A percentile compares a stretch with the other conserved stretches of the same genome.
phyloP scores from a whole-genome alignment of 345 rosid genomes.

The Salix caprea region DNA sequence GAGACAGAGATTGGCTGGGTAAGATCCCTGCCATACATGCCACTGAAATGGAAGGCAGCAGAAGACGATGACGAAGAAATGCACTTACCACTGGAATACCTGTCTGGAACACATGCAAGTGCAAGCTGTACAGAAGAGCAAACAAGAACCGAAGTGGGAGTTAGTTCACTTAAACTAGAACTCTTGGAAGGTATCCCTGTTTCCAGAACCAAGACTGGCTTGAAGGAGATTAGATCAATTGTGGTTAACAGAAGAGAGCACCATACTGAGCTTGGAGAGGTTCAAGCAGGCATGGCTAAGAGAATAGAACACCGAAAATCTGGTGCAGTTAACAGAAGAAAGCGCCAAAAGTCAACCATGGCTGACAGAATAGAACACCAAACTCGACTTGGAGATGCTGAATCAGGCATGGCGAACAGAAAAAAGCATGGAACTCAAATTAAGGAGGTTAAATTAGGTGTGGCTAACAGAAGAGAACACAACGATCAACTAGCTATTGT shows the following conservation, averaged over 20 bases:
- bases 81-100: slow-evolving; percentile 50
- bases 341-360: slow-evolving; percentile 5
- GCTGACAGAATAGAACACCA: slow-evolving; percentile 13
- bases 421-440: slow-evolving; percentile 11
- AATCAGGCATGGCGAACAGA: slow-evolving; percentile 8
- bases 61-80: slow-evolving; percentile 50
- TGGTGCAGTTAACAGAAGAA: slow-evolving; percentile 9
- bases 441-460: slow-evolving; percentile 17
- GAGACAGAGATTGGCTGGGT: slow-evolving; percentile 42
- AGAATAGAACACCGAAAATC: slow-evolving; percentile 12
- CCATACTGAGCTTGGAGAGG: not conserved
- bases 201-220: slow-evolving; percentile 9
- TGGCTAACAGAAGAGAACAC: slow-evolving; percentile 14
- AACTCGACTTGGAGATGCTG: slow-evolving; percentile 27
- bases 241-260: not conserved
- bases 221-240: slow-evolving; percentile 14
- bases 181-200: slow-evolving; percentile 10
- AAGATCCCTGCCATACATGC: slow-evolving; percentile 40
- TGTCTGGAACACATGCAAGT: slow-evolving; percentile 23
- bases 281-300: slow-evolving; percentile 3
- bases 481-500: slow-evolving; percentile 43
- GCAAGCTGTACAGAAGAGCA: slow-evolving; percentile 16
- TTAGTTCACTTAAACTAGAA: slow-evolving; percentile 10
- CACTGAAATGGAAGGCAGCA: slow-evolving; percentile 35
- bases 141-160: slow-evolving; percentile 18